phyloP scores from a whole-genome alignment of 2,329 filamentous ascomycete species.

The Diaporthe vaccinii region DNA sequence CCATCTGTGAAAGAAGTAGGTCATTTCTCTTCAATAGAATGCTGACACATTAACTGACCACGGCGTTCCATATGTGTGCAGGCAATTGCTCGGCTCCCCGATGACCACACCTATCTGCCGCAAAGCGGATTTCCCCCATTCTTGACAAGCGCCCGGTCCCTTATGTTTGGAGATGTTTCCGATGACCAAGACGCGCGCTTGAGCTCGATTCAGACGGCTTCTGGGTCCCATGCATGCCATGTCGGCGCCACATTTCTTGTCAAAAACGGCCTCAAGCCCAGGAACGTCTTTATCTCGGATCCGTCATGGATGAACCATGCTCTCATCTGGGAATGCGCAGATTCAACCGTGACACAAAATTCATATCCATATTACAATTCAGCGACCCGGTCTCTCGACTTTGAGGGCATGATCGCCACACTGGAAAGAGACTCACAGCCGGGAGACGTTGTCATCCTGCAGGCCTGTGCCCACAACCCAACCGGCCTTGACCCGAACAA shows the following conservation, averaged over 20 bases:
- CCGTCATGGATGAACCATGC: constrained; percentile 52
- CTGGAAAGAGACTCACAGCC: constrained; percentile 45
- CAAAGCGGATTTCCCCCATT: constrained; percentile 44
- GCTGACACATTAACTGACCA: constrained; percentile 3
- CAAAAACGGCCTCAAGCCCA: constrained; percentile 42
- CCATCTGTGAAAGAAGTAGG: constrained; percentile 51
- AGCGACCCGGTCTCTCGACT: constrained; percentile 46
- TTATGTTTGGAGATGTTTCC: constrained; percentile 46
- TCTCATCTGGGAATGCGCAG: constrained; percentile 48
- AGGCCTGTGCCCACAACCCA: constrained; percentile 56
- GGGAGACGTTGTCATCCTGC: constrained; percentile 53
- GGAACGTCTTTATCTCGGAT: constrained; percentile 50
- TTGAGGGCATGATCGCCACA: constrained; percentile 47
- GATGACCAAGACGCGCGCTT: constrained; percentile 40
- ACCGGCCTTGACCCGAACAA: constrained; percentile 52
- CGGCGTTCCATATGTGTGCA: background rate
- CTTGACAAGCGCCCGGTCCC: constrained; percentile 45
- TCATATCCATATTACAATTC: constrained; percentile 51
- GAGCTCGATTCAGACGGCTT: constrained; percentile 52
- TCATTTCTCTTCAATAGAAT: constrained; percentile 2
- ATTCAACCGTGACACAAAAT: constrained; percentile 41
- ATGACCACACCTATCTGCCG: constrained; percentile 46
- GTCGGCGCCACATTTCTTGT: constrained; percentile 48
- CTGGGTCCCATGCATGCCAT: constrained; percentile 54
- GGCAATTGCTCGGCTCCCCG: constrained; percentile 33